Conservation (phyloP, 768 basidiomycete genomes). For the Pleurotus salmoneostramineus region DNA sequence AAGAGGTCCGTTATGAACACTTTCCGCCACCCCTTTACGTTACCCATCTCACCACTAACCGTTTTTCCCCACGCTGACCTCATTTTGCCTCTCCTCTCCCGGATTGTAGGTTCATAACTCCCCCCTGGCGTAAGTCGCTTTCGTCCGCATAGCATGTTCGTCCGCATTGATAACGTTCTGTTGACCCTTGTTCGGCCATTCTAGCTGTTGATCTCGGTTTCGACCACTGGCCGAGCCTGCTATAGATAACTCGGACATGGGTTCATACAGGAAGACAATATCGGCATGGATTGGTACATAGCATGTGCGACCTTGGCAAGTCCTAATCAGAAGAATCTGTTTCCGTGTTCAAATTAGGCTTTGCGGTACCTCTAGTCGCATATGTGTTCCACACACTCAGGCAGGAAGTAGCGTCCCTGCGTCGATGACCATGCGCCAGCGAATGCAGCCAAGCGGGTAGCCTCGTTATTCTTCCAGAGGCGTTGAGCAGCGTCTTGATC, state of each 20-base stretch:
- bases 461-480: too few relatives aligned
- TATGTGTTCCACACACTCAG: background rate
- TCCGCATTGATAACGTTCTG: background rate
- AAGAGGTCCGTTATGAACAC: slow-evolving; percentile 36
- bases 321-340: slow-evolving; percentile 4
- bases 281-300: background rate
- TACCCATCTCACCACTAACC: background rate
- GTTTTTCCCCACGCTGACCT: background rate
- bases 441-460: too few relatives aligned
- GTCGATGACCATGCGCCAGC: background rate
- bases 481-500: too few relatives aligned
- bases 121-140: slow-evolving; percentile 60
- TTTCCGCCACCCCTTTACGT: background rate
- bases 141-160: slow-evolving; percentile 1
- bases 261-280: background rate
- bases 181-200: slow-evolving; percentile 13
- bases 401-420: slow-evolving; percentile 6
- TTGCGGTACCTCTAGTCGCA: slow-evolving; percentile 5
- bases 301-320: background rate
- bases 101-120: slow-evolving; percentile 49
- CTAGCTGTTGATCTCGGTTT: slow-evolving; percentile 66
- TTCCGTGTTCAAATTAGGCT: slow-evolving; percentile 1
- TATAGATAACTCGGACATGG: slow-evolving; percentile 1
- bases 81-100: slow-evolving; percentile 3
- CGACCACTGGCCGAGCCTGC: slow-evolving; percentile 50